Evolutionary conservation across 75 land plant genomes (phyloP).

Genomic region (Pinus tabuliformis): DNA sequence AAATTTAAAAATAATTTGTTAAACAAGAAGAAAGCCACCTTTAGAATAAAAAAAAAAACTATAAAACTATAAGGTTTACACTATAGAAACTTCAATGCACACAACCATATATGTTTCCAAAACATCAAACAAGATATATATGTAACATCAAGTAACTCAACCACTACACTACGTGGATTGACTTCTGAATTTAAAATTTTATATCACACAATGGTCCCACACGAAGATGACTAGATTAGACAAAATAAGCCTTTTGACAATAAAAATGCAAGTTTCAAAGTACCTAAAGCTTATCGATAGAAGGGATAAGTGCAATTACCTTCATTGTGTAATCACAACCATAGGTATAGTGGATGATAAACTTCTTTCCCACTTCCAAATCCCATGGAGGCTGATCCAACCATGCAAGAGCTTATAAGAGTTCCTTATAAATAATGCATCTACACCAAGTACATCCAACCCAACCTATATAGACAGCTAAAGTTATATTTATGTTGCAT

Average conservation of each 20-base stretch:
- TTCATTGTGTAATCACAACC: constrained; percentile 67
- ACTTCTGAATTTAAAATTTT: background rate
- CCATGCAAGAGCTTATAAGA: background rate
- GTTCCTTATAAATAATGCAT: background rate
- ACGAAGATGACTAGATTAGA: background rate
- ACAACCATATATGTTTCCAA: too few species aligned
- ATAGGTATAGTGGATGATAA: constrained; percentile 67
- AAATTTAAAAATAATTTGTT: too few species aligned
- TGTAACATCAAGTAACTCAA: too few species aligned
- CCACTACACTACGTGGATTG: background rate
- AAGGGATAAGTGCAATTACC: constrained; percentile 22
- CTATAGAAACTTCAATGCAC: too few species aligned
- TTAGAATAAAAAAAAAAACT: too few species aligned
- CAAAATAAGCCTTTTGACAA: background rate
- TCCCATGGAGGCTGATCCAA: constrained; percentile 67
- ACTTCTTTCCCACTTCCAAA: constrained; percentile 38
- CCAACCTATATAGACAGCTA: background rate
- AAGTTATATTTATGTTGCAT: background rate
- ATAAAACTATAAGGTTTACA: too few species aligned
- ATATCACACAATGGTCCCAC: background rate
- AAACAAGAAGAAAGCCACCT: too few species aligned
- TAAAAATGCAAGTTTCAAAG: background rate
- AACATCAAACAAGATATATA: too few species aligned
- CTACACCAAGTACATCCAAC: background rate
- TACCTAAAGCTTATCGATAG: background rate